These are phyloP conservation scores for Termitomyces titanicus DNA, from an alignment of 768 basidiomycete genomes.

Conservation along the genomic window DNA sequence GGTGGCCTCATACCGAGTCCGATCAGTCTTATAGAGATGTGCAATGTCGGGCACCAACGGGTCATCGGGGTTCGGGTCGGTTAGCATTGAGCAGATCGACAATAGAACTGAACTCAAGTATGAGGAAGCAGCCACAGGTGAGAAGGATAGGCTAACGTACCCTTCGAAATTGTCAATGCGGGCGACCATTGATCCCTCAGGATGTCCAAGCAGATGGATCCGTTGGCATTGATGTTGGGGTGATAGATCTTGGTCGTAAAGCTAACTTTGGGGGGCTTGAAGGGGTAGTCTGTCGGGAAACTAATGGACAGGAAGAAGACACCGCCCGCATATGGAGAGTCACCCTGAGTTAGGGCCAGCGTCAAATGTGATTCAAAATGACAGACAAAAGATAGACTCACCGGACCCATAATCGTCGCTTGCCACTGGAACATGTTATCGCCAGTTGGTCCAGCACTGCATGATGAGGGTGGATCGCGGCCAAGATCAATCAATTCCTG, in stretches of 20 bases:
- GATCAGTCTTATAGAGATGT: slow-evolving; percentile 98
- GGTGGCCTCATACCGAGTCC: slow-evolving; percentile 94
- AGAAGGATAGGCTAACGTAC: slow-evolving; percentile 36
- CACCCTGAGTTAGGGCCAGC: slow-evolving; percentile 53
- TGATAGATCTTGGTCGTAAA: slow-evolving; percentile 99
- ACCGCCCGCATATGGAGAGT: slow-evolving; percentile 97
- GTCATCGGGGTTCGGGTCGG: slow-evolving; percentile 99
- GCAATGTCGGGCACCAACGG: slow-evolving; percentile 98
- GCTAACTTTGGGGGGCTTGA: slow-evolving; percentile 99
- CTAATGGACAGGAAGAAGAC: slow-evolving; percentile 97
- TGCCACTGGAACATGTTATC: slow-evolving; percentile 99
- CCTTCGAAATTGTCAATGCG: slow-evolving; percentile 98
- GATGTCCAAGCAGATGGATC: slow-evolving; percentile 98
- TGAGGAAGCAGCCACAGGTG: slow-evolving; percentile 1
- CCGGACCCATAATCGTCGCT: slow-evolving; percentile 99
- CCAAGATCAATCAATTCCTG: slow-evolving; percentile 99
- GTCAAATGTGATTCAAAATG: slow-evolving; percentile 23
- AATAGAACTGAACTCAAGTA: slow-evolving; percentile 62
- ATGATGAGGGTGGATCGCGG: slow-evolving; percentile 98
- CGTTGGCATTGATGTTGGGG: slow-evolving; percentile 99
- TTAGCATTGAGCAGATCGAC: slow-evolving; percentile 99
- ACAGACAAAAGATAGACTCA: slow-evolving; percentile 39
- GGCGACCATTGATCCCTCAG: slow-evolving; percentile 99
- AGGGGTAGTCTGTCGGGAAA: slow-evolving; percentile 98
- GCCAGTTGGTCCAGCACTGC: slow-evolving; percentile 96